Percentiles rank a stretch among this genome's conserved stretches.
These are phyloP conservation scores for Suillus plorans DNA, from an alignment of 768 basidiomycete species.

Conservation along the genomic window DNA sequence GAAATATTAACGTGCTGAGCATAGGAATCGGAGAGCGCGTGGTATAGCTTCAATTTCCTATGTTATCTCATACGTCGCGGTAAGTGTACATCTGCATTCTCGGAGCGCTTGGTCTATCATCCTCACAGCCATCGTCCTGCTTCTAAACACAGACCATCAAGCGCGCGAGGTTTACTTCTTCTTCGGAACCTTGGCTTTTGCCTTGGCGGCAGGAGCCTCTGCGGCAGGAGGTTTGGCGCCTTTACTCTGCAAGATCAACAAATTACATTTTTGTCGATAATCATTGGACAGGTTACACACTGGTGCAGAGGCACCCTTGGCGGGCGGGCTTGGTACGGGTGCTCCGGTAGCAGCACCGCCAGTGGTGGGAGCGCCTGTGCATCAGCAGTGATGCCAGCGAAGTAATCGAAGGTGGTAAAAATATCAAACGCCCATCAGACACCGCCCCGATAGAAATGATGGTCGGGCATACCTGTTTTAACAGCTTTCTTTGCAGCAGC, in stretches of 20 bases:
- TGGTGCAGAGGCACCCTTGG: background rate
- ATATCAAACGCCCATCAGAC: background rate
- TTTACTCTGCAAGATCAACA: constrained; percentile 20
- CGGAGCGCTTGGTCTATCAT: background rate
- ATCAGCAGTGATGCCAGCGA: background rate
- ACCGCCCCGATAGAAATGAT: background rate
- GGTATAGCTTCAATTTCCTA: background rate
- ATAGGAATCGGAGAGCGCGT: background rate
- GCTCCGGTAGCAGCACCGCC: background rate
- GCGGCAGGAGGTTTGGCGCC: constrained; percentile 12
- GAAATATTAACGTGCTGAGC: background rate
- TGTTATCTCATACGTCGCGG: background rate
- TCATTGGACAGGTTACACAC: background rate
- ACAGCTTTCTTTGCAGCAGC: constrained; percentile 18
- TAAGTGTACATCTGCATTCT: background rate
- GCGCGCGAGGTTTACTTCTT: constrained; percentile 23
- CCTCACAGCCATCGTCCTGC: background rate
- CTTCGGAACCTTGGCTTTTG: constrained; percentile 28
- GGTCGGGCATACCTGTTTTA: constrained; percentile 24
- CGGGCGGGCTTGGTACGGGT: background rate
- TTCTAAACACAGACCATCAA: background rate
- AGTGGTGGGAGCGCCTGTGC: constrained; percentile 15
- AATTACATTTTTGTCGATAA: background rate
- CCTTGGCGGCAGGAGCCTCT: constrained; percentile 29
- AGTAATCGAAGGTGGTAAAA: background rate